Evolutionary conservation across 306 rosid genomes (phyloP).

Genomic region (Rosa multiflora): DNA sequence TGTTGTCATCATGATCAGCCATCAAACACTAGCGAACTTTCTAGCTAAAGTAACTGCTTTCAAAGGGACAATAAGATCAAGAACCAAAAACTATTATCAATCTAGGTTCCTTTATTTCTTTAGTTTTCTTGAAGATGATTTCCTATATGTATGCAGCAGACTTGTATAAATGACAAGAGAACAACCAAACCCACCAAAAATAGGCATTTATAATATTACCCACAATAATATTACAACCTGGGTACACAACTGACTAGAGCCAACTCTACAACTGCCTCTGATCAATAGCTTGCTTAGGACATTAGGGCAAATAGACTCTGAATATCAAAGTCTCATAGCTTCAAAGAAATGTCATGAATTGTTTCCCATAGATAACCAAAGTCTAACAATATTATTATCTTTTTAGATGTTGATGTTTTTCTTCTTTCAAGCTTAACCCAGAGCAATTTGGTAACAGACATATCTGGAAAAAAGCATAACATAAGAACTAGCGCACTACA

Average conservation of each 20-base stretch:
- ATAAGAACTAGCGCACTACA: neutral
- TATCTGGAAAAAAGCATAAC: neutral
- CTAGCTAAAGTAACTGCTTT: neutral
- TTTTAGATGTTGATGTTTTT: neutral
- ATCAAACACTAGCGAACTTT: neutral
- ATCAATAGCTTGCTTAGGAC: neutral
- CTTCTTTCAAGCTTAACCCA: neutral
- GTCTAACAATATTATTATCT: neutral
- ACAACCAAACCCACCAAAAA: neutral
- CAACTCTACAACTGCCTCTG: neutral
- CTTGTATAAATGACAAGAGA: neutral
- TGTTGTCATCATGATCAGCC: neutral
- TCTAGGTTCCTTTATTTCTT: neutral
- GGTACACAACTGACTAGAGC: neutral
- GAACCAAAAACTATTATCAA: neutral
- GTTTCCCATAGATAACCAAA: neutral
- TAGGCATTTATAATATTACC: neutral
- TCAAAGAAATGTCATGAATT: neutral
- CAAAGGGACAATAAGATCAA: too few relatives aligned
- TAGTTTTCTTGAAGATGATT: neutral
- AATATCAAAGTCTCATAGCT: neutral
- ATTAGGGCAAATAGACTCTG: neutral
- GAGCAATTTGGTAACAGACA: neutral
- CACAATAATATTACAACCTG: neutral
- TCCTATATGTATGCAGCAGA: neutral